Percentiles rank a stretch among this genome's conserved stretches.
These are phyloP conservation scores for Clohesyomyces aquaticus DNA, from an alignment of 495 filamentous ascomycete species.

Conservation along the genomic window DNA sequence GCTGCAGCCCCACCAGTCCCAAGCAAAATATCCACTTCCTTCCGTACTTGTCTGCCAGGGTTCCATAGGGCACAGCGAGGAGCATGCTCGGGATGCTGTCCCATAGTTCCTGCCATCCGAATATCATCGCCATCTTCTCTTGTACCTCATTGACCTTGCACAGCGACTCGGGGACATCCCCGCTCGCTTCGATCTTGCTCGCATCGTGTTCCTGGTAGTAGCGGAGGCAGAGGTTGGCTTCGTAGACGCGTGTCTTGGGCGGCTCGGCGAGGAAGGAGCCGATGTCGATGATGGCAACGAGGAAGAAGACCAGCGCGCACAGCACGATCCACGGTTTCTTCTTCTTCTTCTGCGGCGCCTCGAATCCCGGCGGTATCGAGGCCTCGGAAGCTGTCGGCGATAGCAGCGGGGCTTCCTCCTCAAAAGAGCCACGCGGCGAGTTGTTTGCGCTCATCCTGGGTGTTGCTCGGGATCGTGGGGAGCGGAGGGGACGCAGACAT, in stretches of 20 bases:
- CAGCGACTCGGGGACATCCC: slow-evolving; percentile 27
- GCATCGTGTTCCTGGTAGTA: slow-evolving; percentile 36
- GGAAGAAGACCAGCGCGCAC: slow-evolving; percentile 18
- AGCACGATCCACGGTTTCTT: slow-evolving; percentile 35
- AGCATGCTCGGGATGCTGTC: slow-evolving; percentile 38
- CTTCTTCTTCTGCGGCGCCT: slow-evolving; percentile 19
- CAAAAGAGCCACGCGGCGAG: slow-evolving; percentile 10
- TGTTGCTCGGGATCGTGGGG: slow-evolving; percentile 2
- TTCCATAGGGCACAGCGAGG: slow-evolving; percentile 33
- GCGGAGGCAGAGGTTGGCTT: slow-evolving; percentile 34
- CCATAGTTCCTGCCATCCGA: slow-evolving; percentile 37
- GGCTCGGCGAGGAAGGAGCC: slow-evolving; percentile 30
- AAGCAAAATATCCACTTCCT: slow-evolving; percentile 33
- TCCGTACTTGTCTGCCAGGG: slow-evolving; percentile 32
- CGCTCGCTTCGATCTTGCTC: slow-evolving; percentile 30
- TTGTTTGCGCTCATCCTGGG: slow-evolving; percentile 5
- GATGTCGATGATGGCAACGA: slow-evolving; percentile 31
- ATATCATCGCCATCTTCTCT: slow-evolving; percentile 32
- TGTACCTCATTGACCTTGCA: slow-evolving; percentile 37
- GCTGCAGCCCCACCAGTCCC: slow-evolving; percentile 28
- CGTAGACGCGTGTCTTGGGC: slow-evolving; percentile 35
- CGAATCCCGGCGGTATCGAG: neutral
- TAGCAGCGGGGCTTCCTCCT: slow-evolving; percentile 32
- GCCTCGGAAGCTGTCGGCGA: slow-evolving; percentile 8
- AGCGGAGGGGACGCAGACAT: neutral